A percentile compares a stretch with the other conserved stretches of the same genome.
phyloP scores from a whole-genome alignment of 352 stramenopile species.

The Phytophthora sp. region DNA sequence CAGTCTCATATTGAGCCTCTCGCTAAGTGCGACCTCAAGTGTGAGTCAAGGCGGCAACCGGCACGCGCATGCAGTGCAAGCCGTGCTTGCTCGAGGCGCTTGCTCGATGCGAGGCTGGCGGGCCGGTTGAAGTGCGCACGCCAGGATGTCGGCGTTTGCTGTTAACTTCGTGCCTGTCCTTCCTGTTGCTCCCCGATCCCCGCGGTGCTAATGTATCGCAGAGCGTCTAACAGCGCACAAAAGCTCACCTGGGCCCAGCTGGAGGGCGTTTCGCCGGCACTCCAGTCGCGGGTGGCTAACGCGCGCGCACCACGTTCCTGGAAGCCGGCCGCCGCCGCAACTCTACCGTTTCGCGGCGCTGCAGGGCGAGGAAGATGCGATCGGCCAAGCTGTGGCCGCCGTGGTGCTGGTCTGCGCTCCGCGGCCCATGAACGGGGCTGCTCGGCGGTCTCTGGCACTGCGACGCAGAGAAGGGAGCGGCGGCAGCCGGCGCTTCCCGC shows the following conservation, averaged over 20 bases:
- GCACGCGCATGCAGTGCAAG: no score
- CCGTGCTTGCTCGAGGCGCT: background rate
- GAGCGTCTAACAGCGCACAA: background rate
- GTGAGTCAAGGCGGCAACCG: no score
- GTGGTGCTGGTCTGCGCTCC: background rate
- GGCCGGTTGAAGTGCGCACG: background rate
- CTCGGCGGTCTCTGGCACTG: background rate
- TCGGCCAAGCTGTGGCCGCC: background rate
- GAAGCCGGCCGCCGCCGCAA: background rate
- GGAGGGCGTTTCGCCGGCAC: background rate
- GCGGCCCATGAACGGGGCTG: background rate
- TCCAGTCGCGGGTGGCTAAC: background rate
- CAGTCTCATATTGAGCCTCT: no score
- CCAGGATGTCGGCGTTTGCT: background rate
- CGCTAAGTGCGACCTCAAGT: no score
- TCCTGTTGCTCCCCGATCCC: conserved; percentile 3
- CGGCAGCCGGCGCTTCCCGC: conserved; percentile 4
- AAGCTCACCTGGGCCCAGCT: background rate
- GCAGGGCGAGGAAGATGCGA: background rate
- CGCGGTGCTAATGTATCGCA: conserved; percentile 1
- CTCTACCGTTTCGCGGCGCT: background rate
- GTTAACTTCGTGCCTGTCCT: conserved; percentile 1
- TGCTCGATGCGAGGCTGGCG: background rate
- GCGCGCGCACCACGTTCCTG: background rate
- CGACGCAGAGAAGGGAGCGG: conserved; percentile 2